Percentiles rank a stretch among this genome's conserved stretches.
phyloP scores from a whole-genome alignment of 139 green algal species.

The Auxenochlorella protothecoides region DNA sequence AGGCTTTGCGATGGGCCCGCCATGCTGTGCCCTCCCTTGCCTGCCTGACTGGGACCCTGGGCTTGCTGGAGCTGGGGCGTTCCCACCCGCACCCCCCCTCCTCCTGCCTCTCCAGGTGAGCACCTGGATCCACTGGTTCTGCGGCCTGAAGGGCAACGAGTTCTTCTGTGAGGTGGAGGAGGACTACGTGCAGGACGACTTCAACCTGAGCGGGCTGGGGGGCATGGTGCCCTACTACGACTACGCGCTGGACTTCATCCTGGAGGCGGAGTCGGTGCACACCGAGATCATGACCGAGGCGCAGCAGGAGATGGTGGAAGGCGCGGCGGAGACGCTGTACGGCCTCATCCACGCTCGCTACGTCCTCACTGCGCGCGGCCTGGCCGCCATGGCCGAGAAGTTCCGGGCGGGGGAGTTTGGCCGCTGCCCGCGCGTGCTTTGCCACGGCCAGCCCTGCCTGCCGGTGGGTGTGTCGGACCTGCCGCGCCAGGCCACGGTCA shows the following conservation, averaged over 20 bases:
- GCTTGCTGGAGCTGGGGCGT: neutral
- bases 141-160: slow-evolving; percentile 75
- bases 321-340: slow-evolving; percentile 91
- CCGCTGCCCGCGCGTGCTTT: slow-evolving; percentile 79
- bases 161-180: slow-evolving; percentile 88
- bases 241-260: slow-evolving; percentile 91
- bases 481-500: slow-evolving; percentile 75
- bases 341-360: slow-evolving; percentile 94
- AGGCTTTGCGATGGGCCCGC: neutral
- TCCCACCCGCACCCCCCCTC: neutral
- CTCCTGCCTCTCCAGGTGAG: slow-evolving; percentile 18
- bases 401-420: slow-evolving; percentile 87
- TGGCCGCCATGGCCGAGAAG: slow-evolving; percentile 81
- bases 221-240: slow-evolving; percentile 94
- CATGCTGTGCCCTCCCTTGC: neutral
- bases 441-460: slow-evolving; percentile 82
- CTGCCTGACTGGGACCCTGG: no score
- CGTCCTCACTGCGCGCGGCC: slow-evolving; percentile 75
- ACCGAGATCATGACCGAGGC: slow-evolving; percentile 68
- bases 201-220: slow-evolving; percentile 89
- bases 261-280: slow-evolving; percentile 76
- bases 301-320: slow-evolving; percentile 86
- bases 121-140: slow-evolving; percentile 92
- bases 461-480: slow-evolving; percentile 82
- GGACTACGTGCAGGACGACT: slow-evolving; percentile 94